phyloP scores from a whole-genome alignment of 345 rosid species.

The Populus deltoides region DNA sequence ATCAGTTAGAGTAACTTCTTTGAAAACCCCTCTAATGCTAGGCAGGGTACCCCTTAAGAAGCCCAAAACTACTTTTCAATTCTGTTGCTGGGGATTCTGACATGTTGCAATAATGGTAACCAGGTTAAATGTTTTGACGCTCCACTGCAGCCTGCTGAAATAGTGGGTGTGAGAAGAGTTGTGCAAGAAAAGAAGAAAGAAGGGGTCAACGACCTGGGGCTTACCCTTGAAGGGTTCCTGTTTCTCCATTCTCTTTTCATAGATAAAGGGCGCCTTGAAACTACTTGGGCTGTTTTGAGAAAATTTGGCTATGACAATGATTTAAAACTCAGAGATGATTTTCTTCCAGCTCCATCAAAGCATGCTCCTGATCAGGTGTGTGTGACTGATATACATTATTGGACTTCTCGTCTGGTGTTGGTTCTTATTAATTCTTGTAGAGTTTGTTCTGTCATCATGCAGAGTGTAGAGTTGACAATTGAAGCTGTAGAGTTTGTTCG shows the following conservation, averaged over 20 bases:
- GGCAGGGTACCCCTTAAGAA: too few species aligned
- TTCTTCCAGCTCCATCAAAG: slow-evolving; percentile 55
- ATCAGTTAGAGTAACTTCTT: too few species aligned
- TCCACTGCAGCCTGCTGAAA: slow-evolving; percentile 72
- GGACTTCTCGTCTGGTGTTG: not conserved
- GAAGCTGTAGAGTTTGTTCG: slow-evolving; percentile 59
- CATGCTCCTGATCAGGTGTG: slow-evolving; percentile 74
- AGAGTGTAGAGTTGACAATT: slow-evolving; percentile 72
- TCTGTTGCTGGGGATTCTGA: slow-evolving; percentile 11
- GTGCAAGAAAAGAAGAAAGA: slow-evolving; percentile 75
- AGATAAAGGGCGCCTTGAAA: slow-evolving; percentile 76
- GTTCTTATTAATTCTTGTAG: not conserved
- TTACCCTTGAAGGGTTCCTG: slow-evolving; percentile 70
- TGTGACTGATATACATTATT: not conserved
- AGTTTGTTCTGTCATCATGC: slow-evolving; percentile 21
- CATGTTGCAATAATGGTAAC: slow-evolving; percentile 21
- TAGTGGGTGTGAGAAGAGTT: slow-evolving; percentile 69
- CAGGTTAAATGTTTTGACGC: slow-evolving; percentile 76
- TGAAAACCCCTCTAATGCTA: too few species aligned
- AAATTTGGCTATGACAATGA: slow-evolving; percentile 69
- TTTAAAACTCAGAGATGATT: slow-evolving; percentile 60
- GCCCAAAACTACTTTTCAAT: not conserved
- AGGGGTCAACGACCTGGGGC: slow-evolving; percentile 78
- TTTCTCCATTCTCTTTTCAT: slow-evolving; percentile 76
- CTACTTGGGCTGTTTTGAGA: slow-evolving; percentile 80